A percentile compares a stretch with the other conserved stretches of the same genome.
Evolutionary conservation across 2,329 filamentous ascomycete species (phyloP).

Genomic region (Aspergillus caelatus): DNA sequence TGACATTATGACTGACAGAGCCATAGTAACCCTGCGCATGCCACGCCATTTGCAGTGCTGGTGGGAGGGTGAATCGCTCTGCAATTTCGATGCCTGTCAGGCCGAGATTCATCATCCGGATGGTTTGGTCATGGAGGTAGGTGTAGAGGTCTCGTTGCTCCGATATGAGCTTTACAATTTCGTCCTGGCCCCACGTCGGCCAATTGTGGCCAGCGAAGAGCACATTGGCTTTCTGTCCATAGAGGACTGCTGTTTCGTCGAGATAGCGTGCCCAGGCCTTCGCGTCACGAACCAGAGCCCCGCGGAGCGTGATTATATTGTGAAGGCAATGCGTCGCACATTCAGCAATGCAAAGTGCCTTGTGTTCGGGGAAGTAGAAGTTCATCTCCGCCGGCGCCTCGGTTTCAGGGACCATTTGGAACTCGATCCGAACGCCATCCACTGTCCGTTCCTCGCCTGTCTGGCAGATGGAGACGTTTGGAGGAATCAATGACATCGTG

Average conservation of each 20-base stretch:
- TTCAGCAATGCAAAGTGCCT: constrained; percentile 44
- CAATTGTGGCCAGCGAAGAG: constrained; percentile 46
- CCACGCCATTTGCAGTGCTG: constrained; percentile 32
- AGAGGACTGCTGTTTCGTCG: constrained; percentile 44
- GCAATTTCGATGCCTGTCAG: constrained; percentile 45
- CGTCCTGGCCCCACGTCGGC: constrained; percentile 44
- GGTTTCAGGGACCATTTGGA: constrained; percentile 46
- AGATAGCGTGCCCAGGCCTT: constrained; percentile 45
- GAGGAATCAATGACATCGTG: constrained; percentile 37
- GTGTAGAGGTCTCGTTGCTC: constrained; percentile 46
- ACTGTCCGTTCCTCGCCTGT: constrained; percentile 36
- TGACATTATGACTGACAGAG: constrained; percentile 44
- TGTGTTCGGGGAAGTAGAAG: constrained; percentile 43
- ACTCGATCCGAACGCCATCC: constrained; percentile 43
- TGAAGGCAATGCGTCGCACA: constrained; percentile 45
- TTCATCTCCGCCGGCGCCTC: constrained; percentile 50
- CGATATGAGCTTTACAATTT: constrained; percentile 28
- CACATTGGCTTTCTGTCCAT: constrained; percentile 34
- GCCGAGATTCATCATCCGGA: constrained; percentile 44
- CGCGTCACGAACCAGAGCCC: constrained; percentile 46
- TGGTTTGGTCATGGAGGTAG: constrained; percentile 46
- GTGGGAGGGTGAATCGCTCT: constrained; percentile 39
- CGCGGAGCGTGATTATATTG: constrained; percentile 48
- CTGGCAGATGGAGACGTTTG: constrained; percentile 33
- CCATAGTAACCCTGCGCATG: constrained; percentile 42